phyloP scores from a whole-genome alignment of 257 asterid species.

The Jasminum sambac region DNA sequence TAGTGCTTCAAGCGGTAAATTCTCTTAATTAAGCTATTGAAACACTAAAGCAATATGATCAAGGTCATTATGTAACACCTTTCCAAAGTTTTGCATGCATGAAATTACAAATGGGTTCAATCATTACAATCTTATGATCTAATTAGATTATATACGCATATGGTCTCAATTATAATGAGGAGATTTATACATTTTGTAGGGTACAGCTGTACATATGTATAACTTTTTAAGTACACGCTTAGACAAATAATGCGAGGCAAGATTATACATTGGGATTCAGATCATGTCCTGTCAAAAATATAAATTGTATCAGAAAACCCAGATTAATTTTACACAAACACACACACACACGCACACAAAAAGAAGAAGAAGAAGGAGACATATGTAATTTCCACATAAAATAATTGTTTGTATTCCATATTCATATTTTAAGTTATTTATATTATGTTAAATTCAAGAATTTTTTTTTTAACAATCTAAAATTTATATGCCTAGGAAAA shows the following conservation, averaged over 20 bases:
- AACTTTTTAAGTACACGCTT: background rate
- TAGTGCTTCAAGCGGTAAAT: constrained; percentile 1
- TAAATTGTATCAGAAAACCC: background rate
- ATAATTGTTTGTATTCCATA: too few relatives aligned
- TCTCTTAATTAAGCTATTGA: background rate
- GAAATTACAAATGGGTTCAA: background rate
- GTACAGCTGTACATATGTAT: background rate
- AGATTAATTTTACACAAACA: too few relatives aligned
- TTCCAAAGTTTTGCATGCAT: constrained; percentile 6
- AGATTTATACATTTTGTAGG: background rate
- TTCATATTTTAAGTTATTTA: too few relatives aligned
- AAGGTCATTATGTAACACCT: background rate
- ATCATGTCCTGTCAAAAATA: background rate
- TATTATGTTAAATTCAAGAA: too few relatives aligned
- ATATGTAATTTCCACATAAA: too few relatives aligned
- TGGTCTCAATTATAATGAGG: background rate
- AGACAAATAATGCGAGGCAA: background rate
- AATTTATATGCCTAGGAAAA: too few relatives aligned
- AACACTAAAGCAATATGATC: background rate
- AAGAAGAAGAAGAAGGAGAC: too few relatives aligned
- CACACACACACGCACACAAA: too few relatives aligned
- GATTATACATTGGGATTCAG: background rate
- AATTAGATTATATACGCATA: background rate
- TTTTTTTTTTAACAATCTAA: too few relatives aligned
- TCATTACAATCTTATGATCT: constrained; percentile 3